phyloP scores from a whole-genome alignment of 2,329 filamentous ascomycete genomes.

The Sporothrix brunneoviolacea region DNA sequence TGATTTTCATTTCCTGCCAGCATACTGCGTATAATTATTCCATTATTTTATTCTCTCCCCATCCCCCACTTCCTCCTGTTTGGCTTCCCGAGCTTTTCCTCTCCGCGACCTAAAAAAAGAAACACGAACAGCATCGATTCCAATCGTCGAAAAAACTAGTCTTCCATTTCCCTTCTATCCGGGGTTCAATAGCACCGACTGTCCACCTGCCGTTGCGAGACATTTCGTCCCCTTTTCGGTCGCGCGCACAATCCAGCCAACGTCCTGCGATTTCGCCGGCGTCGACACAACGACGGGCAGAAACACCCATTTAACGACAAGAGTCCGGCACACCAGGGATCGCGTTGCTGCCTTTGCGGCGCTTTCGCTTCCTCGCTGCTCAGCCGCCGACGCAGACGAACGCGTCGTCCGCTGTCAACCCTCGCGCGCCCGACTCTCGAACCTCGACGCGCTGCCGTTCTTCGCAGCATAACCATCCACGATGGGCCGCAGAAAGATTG shows the following conservation, averaged over 20 bases:
- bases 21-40: constrained; percentile 6
- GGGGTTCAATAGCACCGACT: not conserved
- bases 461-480: constrained; percentile 21
- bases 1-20: not conserved
- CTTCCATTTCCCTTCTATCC: constrained; percentile 8
- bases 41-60: constrained; percentile 7
- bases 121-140: constrained; percentile 13
- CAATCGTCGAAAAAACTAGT: constrained; percentile 2
- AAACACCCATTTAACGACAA: not conserved
- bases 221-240: constrained; percentile 1
- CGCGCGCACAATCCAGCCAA: not conserved
- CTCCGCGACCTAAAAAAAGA: constrained; percentile 19
- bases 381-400: not conserved
- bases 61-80: constrained; percentile 8
- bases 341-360: no score
- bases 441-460: constrained; percentile 4
- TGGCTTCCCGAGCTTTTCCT: constrained; percentile 4
- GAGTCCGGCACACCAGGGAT: not conserved
- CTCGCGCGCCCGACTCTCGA: not conserved
- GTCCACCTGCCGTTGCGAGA: not conserved
- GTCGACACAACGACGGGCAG: not conserved
- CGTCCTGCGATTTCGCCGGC: not conserved
- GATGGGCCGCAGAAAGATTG: constrained; percentile 99
- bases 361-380: not conserved
- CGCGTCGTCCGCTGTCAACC: not conserved